Evolutionary conservation across 2,329 filamentous ascomycete genomes (phyloP).

Genomic region (Aspergillus sp.): DNA sequence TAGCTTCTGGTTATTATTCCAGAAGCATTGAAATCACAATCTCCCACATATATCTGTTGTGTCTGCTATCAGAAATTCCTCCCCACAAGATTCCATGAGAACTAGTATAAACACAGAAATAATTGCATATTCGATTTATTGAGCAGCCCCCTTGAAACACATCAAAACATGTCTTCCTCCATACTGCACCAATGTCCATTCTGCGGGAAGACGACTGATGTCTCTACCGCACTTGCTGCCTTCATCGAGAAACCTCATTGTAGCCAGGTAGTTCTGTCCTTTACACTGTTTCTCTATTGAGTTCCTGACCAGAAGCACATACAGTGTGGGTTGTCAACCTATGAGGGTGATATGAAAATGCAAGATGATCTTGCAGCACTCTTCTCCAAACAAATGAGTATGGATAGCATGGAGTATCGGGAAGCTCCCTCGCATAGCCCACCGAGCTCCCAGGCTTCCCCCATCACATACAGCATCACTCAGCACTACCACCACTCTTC

Average conservation of each 20-base stretch:
- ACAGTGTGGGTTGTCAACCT: slow-evolving; percentile 39
- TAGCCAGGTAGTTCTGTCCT: slow-evolving; percentile 32
- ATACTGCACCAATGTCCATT: slow-evolving; percentile 35
- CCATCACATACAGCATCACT: slow-evolving; percentile 68
- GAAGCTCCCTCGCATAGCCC: slow-evolving; percentile 25
- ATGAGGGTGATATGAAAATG: slow-evolving; percentile 53
- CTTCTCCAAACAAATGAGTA: slow-evolving; percentile 70
- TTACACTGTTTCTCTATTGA: slow-evolving; percentile 15
- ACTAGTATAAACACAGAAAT: too few relatives aligned
- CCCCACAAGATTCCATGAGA: too few relatives aligned
- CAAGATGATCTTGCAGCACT: slow-evolving; percentile 79
- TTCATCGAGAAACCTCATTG: slow-evolving; percentile 36
- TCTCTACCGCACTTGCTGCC: slow-evolving; percentile 28
- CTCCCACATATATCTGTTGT: too few relatives aligned
- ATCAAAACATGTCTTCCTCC: slow-evolving; percentile 28
- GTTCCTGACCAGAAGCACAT: slow-evolving; percentile 13
- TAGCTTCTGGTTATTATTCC: too few relatives aligned
- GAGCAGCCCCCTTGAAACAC: too few relatives aligned
- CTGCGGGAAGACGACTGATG: slow-evolving; percentile 34
- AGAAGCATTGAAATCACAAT: too few relatives aligned
- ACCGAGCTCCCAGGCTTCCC: slow-evolving; percentile 23
- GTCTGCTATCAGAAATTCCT: too few relatives aligned
- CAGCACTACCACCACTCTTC: slow-evolving; percentile 81
- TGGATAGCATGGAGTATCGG: slow-evolving; percentile 39
- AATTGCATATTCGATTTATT: too few relatives aligned